phyloP scores from a whole-genome alignment of 179 eudicot species.

The Corrigiola litoralis region DNA sequence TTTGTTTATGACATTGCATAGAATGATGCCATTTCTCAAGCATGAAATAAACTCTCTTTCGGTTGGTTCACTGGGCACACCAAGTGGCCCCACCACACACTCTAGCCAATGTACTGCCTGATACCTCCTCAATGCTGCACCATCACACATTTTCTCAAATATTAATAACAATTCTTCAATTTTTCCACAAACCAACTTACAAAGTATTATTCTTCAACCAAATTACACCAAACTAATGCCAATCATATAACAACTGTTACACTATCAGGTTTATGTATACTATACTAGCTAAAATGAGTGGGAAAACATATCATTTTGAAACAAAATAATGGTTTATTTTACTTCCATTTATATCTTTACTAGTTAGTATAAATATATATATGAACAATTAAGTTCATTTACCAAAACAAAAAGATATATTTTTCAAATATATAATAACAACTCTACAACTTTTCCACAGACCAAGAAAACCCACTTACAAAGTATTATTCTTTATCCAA shows the following conservation, averaged over 20 bases:
- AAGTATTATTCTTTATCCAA: too few species aligned
- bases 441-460: too few species aligned
- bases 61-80: conserved; percentile 52
- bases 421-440: too few species aligned
- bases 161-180: background rate
- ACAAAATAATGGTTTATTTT: background rate
- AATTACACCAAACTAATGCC: too few species aligned
- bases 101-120: conserved; percentile 82
- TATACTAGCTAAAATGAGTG: too few species aligned
- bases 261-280: too few species aligned
- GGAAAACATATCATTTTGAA: too few species aligned
- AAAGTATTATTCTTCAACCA: too few species aligned
- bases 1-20: conserved; percentile 81
- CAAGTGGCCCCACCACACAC: conserved; percentile 65
- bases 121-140: conserved; percentile 65
- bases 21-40: conserved; percentile 86
- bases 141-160: conserved; percentile 11
- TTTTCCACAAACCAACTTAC: too few species aligned
- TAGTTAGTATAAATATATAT: background rate
- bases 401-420: background rate
- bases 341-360: background rate
- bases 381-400: background rate
- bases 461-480: too few species aligned
- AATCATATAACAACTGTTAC: too few species aligned
- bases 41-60: conserved; percentile 84